Conservation (phyloP, 2,329 filamentous ascomycete genomes). For the Malbranchea cinnamomea region DNA sequence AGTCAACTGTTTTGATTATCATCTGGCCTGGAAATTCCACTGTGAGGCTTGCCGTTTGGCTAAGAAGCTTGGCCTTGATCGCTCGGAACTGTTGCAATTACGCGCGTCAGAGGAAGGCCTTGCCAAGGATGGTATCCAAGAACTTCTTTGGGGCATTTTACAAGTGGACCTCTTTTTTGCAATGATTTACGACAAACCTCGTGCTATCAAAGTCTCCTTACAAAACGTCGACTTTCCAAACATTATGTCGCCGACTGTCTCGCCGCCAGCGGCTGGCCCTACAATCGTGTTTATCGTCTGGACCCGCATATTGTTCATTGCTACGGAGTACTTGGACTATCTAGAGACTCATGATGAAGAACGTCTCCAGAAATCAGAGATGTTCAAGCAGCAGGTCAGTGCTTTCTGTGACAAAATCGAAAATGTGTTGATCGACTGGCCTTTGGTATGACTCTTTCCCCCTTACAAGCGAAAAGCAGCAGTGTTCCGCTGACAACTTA, state of each 20-base stretch:
- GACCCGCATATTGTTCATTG: neutral
- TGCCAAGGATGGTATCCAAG: neutral
- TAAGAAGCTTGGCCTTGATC: neutral
- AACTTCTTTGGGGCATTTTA: neutral
- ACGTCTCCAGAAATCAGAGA: neutral
- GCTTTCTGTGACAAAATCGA: slow-evolving; percentile 1
- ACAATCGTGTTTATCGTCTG: slow-evolving; percentile 1
- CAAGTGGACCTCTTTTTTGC: slow-evolving; percentile 2
- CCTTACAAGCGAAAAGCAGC: neutral
- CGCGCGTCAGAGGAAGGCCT: neutral
- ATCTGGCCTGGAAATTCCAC: slow-evolving; percentile 4
- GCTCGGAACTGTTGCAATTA: too few relatives aligned
- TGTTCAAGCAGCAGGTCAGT: neutral
- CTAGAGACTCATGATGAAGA: neutral
- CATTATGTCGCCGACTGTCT: neutral
- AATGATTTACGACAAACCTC: slow-evolving; percentile 2
- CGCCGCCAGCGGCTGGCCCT: neutral
- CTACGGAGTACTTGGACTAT: slow-evolving; percentile 3
- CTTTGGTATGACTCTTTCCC: neutral
- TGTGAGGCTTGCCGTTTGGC: slow-evolving; percentile 1
- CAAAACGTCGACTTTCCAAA: neutral
- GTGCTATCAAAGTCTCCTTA: neutral
- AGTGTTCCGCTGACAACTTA: neutral
- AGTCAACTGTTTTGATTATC: slow-evolving; percentile 3
- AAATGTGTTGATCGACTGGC: slow-evolving; percentile 2